Conservation (phyloP, 2,329 filamentous ascomycete species). For the Phaeoacremonium minimum region DNA sequence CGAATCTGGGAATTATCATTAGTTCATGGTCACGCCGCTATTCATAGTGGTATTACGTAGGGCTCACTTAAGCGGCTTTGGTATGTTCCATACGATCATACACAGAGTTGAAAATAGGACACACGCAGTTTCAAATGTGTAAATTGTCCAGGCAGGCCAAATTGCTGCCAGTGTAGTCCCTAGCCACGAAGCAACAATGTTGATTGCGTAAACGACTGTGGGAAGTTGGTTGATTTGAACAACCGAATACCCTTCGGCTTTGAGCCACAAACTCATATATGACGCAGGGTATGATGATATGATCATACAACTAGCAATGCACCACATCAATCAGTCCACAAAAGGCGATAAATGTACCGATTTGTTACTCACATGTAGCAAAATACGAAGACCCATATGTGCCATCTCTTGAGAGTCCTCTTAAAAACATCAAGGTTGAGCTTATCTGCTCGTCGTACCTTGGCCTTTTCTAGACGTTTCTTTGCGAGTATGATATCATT, state of each 20-base stretch:
- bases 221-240: slow-evolving; percentile 45
- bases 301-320: slow-evolving; percentile 31
- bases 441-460: slow-evolving; percentile 30
- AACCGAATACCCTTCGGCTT: slow-evolving; percentile 40
- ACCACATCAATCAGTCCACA: neutral
- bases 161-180: slow-evolving; percentile 46
- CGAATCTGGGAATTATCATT: slow-evolving; percentile 20
- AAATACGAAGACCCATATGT: slow-evolving; percentile 44
- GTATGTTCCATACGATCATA: slow-evolving; percentile 45
- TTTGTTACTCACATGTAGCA: slow-evolving; percentile 39
- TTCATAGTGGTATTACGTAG: neutral
- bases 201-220: slow-evolving; percentile 41
- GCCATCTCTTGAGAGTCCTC: slow-evolving; percentile 40
- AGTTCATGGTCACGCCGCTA: neutral
- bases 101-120: slow-evolving; percentile 38
- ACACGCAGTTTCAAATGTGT: slow-evolving; percentile 31
- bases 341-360: too few species aligned
- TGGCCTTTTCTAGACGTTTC: slow-evolving; percentile 20
- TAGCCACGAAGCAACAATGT: slow-evolving; percentile 41
- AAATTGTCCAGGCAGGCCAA: slow-evolving; percentile 44
- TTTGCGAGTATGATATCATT: slow-evolving; percentile 30
- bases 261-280: slow-evolving; percentile 51
- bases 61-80: slow-evolving; percentile 36
- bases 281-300: slow-evolving; percentile 36
- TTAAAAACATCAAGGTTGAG: slow-evolving; percentile 37